Percentiles rank a stretch among this genome's conserved stretches.
Evolutionary conservation across 768 basidiomycete genomes (phyloP).

Genomic region (Lactarius vividus): DNA sequence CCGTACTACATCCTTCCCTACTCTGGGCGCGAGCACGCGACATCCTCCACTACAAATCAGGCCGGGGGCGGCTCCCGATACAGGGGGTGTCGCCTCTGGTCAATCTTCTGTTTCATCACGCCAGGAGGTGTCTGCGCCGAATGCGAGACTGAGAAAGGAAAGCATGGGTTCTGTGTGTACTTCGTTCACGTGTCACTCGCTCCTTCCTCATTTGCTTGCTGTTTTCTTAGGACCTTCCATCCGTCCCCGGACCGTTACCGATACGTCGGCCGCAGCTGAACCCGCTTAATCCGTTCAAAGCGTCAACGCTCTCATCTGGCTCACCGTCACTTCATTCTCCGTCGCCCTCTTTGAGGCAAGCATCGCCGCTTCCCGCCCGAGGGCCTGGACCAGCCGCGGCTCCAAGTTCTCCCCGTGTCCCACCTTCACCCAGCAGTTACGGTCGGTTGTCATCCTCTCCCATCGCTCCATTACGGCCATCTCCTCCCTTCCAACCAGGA

Average conservation of each 20-base stretch:
- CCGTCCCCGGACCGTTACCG: conserved; percentile 41
- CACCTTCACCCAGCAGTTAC: conserved; percentile 40
- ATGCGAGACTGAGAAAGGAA: conserved; percentile 48
- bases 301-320: conserved; percentile 46
- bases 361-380: conserved; percentile 43
- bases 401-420: conserved; percentile 40
- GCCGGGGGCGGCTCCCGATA: conserved; percentile 1
- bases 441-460: conserved; percentile 34
- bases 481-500: conserved; percentile 41
- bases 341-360: conserved; percentile 46
- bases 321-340: conserved; percentile 50
- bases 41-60: conserved; percentile 37
- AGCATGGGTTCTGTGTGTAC: conserved; percentile 42
- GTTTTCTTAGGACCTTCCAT: conserved; percentile 36
- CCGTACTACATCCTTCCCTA: conserved; percentile 40
- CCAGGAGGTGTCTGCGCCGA: conserved; percentile 25
- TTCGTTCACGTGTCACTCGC: conserved; percentile 14
- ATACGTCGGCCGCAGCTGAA: conserved; percentile 45
- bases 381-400: conserved; percentile 37
- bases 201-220: conserved; percentile 1
- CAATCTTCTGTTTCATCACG: conserved; percentile 43
- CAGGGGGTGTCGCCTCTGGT: conserved; percentile 37
- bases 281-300: conserved; percentile 48
- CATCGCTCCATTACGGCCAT: conserved; percentile 40
- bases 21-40: conserved; percentile 37